Percentiles rank a stretch among this genome's conserved stretches.
These are phyloP conservation scores for Camelina sativa DNA, from an alignment of 345 rosid genomes.

Conservation along the genomic window DNA sequence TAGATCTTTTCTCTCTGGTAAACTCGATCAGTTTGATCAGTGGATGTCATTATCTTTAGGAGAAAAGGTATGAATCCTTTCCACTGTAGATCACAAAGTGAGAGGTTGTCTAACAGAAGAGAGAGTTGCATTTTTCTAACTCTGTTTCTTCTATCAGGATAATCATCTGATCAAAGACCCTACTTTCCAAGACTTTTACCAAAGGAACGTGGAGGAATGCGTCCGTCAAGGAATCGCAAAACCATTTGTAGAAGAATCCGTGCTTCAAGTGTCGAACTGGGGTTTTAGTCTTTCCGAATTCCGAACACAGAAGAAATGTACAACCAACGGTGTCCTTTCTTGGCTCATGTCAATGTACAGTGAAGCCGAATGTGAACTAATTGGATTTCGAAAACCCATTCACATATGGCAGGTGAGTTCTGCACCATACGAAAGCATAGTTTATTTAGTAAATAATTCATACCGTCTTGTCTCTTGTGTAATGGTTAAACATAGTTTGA, in stretches of 20 bases:
- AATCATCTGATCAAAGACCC: constrained; percentile 56
- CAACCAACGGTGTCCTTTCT: constrained; percentile 61
- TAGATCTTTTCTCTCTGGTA: constrained; percentile 77
- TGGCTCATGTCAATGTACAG: constrained; percentile 83
- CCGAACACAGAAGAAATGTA: constrained; percentile 68
- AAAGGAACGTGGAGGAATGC: constrained; percentile 88
- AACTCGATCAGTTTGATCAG: constrained; percentile 69
- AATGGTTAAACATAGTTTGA: constrained; percentile 11
- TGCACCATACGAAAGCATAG: constrained; percentile 3
- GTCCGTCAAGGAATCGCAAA: constrained; percentile 75
- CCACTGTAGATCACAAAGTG: not conserved
- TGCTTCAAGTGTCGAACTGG: constrained; percentile 80
- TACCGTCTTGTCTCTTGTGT: constrained; percentile 1
- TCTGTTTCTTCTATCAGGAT: constrained; percentile 60
- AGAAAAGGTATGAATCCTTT: constrained; percentile 55
- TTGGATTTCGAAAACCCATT: constrained; percentile 76
- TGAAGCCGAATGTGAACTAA: constrained; percentile 72
- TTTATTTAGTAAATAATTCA: not conserved
- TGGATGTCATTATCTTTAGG: constrained; percentile 75
- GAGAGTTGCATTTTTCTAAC: not conserved
- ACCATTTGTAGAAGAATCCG: constrained; percentile 85
- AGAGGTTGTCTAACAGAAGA: not conserved
- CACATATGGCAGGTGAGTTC: constrained; percentile 91
- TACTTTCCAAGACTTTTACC: constrained; percentile 72
- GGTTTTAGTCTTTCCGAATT: constrained; percentile 78